Evolutionary conservation across 2,329 filamentous ascomycete genomes (phyloP), one percentile per base, ranked within the genome.

Genomic region (Pestalotiopsis sp.): DNA sequence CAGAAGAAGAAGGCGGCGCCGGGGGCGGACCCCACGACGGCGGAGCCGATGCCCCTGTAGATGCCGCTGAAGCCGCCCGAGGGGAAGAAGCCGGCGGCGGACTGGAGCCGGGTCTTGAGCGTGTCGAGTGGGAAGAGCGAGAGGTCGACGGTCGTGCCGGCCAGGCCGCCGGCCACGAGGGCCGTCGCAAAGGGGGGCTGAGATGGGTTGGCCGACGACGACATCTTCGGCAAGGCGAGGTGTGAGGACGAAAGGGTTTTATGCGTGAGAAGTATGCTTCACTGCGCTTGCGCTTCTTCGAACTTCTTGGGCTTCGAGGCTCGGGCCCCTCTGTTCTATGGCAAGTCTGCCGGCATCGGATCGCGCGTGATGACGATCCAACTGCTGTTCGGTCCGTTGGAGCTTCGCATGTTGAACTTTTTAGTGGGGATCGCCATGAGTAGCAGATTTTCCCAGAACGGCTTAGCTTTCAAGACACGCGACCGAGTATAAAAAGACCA

Each of bases 61-160:
- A 98, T 94, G 71, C 95, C 95, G 64, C 87, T 88, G 86, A 98
- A 95, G 77, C 95, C 95, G 78, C 96, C 95, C 2, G 91, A 91
- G 68, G 92, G 86, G 77, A 94, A 90, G 85, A 97, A 94, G 79
- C 92, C 90, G 68, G 86, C 80, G 62, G 88, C 88, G 72, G 94
- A 94, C 84, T 99, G 96, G 6, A 99, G 93, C 17, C 96, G 94
- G 58, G 97, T 99, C 84, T 99, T 99, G 78, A 99, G 91, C 0
- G 96, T 99, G 87, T 99, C 97, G 86, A 99, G 94, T 0, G 96
- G 96, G 85, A 93, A 99, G 78, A 99, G 93, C 68, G 94, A 94
- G 77, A 97, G 91, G 88, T 99, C 96, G 81, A 98, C 96, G 14
- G 95, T 97, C 62, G 96, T 96, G 78, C 96, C 96, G 74, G 96